phyloP scores from a whole-genome alignment of 164 flowering plant species.

The Aristolochia californica region DNA sequence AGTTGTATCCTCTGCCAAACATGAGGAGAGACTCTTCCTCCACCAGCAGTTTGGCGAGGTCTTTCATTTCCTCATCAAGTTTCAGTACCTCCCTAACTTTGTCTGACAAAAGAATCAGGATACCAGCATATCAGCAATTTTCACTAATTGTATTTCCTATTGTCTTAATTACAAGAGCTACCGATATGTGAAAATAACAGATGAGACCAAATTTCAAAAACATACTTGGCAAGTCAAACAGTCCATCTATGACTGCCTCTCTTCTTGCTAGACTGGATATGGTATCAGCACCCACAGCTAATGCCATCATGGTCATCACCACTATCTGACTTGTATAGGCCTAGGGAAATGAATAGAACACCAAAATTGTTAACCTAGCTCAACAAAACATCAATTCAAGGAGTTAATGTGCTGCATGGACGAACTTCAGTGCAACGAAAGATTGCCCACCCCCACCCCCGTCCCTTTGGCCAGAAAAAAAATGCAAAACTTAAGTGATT shows the following conservation, averaged over 20 bases:
- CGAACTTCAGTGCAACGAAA: not conserved
- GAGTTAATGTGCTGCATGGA: too few relatives aligned
- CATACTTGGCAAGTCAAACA: constrained; percentile 83
- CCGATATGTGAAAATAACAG: not conserved
- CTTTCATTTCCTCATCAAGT: constrained; percentile 85
- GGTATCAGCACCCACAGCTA: constrained; percentile 80
- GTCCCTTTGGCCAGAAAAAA: too few relatives aligned
- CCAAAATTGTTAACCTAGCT: not conserved
- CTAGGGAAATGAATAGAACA: constrained; percentile 21
- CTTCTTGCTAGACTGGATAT: constrained; percentile 70
- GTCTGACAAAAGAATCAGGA: constrained; percentile 30
- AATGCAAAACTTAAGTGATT: too few relatives aligned
- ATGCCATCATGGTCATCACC: constrained; percentile 92
- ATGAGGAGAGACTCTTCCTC: constrained; percentile 91
- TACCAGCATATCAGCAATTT: not conserved
- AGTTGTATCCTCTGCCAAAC: constrained; percentile 96
- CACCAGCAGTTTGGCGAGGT: constrained; percentile 61
- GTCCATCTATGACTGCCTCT: constrained; percentile 75
- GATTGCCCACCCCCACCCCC: not conserved
- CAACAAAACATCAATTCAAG: not conserved
- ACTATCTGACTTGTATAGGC: constrained; percentile 98
- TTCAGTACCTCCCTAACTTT: constrained; percentile 74
- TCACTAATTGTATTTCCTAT: not conserved
- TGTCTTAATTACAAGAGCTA: not conserved
- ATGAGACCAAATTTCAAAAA: not conserved